Evolutionary conservation across 176 grass and related monocot species (phyloP).

Genomic region (Alopecurus myosuroides): DNA sequence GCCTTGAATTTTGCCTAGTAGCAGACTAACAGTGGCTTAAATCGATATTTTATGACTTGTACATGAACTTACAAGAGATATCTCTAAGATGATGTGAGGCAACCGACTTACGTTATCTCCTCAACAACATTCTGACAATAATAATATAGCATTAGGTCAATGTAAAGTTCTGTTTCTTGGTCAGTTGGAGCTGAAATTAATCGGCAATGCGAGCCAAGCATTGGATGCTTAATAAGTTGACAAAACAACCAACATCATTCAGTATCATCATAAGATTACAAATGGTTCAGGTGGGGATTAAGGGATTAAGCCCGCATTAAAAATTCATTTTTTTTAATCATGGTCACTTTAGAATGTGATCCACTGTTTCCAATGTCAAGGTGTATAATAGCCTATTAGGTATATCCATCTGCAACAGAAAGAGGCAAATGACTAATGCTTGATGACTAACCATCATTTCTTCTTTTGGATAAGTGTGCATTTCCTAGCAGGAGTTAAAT

Average conservation of each 20-base stretch:
- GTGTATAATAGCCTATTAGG: not conserved
- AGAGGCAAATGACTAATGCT: not conserved
- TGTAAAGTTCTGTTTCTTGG: not conserved
- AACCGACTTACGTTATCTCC: not conserved
- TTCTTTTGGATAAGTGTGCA: conserved; percentile 34
- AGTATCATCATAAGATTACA: not conserved
- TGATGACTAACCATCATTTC: conserved; percentile 13
- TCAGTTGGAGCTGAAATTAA: not conserved
- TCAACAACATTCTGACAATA: not conserved
- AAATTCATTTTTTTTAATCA: too few species aligned
- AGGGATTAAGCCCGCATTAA: too few species aligned
- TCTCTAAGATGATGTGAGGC: not conserved
- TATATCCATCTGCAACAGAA: not conserved
- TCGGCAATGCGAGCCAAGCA: not conserved
- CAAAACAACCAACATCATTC: not conserved
- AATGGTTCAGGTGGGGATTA: too few species aligned
- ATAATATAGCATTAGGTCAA: not conserved
- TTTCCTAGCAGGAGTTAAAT: not conserved
- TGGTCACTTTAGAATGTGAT: not conserved
- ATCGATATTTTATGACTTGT: not conserved
- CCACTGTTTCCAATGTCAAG: not conserved
- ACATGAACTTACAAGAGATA: not conserved
- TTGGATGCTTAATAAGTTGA: not conserved
- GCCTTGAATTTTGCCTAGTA: not conserved
- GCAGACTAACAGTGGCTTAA: not conserved